Percentiles rank a stretch among this genome's conserved stretches.
Evolutionary conservation across 805 yeast genomes (phyloP).

Genomic region (Yarrowia bubula): DNA sequence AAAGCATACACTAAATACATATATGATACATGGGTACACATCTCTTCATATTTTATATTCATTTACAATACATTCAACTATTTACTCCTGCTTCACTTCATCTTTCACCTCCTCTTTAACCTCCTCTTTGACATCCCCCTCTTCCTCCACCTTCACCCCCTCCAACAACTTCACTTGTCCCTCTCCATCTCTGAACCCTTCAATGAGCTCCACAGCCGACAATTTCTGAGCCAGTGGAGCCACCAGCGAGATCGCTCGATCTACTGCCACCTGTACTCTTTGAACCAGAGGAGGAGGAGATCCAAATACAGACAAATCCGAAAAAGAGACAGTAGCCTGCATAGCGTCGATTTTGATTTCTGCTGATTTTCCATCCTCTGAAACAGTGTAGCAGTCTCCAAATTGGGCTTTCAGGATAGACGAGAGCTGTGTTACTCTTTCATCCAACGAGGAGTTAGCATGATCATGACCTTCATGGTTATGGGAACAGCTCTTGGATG

Average conservation of each 20-base stretch:
- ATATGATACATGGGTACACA: too few relatives aligned
- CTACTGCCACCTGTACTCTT: constrained; percentile 76
- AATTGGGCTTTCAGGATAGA: constrained; percentile 77
- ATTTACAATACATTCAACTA: background rate
- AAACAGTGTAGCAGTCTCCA: constrained; percentile 62
- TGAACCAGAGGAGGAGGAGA: constrained; percentile 72
- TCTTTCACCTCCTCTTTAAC: background rate
- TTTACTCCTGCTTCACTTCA: constrained; percentile 5
- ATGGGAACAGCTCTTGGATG: constrained; percentile 54
- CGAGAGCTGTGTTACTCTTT: constrained; percentile 39
- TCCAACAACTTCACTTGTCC: background rate
- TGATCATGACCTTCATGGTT: constrained; percentile 27
- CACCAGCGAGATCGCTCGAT: constrained; percentile 73
- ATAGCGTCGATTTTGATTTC: constrained; percentile 68
- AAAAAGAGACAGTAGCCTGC: constrained; percentile 66
- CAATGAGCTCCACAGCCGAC: constrained; percentile 6
- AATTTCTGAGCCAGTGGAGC: constrained; percentile 58
- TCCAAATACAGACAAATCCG: constrained; percentile 66
- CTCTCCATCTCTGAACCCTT: background rate
- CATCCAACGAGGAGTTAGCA: constrained; percentile 40
- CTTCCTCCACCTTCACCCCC: background rate
- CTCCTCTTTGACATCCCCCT: background rate
- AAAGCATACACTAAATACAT: too few relatives aligned
- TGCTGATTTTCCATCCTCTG: constrained; percentile 47
- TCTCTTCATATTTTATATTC: too few relatives aligned